Evolutionary conservation across 2,329 filamentous ascomycete genomes (phyloP), one percentile per base, ranked within the genome.

Genomic region (Cercospora sesami): DNA sequence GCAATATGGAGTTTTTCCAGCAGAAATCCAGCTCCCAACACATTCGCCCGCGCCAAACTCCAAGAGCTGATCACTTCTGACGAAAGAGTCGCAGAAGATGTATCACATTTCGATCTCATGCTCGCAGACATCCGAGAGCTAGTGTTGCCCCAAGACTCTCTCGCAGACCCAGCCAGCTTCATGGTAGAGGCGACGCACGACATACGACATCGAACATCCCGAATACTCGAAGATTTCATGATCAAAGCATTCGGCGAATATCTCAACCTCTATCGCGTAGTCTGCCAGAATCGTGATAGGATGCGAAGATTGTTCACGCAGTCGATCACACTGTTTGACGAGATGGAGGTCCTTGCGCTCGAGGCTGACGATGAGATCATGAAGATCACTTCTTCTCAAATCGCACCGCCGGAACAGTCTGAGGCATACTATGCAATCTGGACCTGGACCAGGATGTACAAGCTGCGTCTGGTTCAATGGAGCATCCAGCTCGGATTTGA

Each of bases 401-500:
- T 48, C 36, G 28, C 53, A 8, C 21, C 51, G 23, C 8, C 5
- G 51, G 31, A 57, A 63, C 42, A 55, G 60, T 51, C 48, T 28
- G 58, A 84, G 80, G 81, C 83, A 89, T 0, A 90, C 16, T 64
- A 91, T 63, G 89, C 93, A 0, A 84, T 98, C 0, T 93, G 91
- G 1, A 93, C 91, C 3, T 99, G 95, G 95, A 87, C 90, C 0
- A 96, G 94, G 74, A 86, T 94, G 68, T 92, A 96, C 80, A 98
- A 97, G 79, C 85, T 97, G n/a, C 87, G 87, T 31, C 88, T 94
- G 75, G 92, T 97, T 85, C 90, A 94, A 77, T 91, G 89, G 83
- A 90, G 96, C 57, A 85, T 97, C 16, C 91, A 97, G 76, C 87
- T 97, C 33, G 95, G 96, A 12, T 98, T 99, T 78, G 95, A 99